These are phyloP conservation scores for Cryptococcus sp. DNA, from an alignment of 1,284 basidiomycete species.

Conservation along the genomic window DNA sequence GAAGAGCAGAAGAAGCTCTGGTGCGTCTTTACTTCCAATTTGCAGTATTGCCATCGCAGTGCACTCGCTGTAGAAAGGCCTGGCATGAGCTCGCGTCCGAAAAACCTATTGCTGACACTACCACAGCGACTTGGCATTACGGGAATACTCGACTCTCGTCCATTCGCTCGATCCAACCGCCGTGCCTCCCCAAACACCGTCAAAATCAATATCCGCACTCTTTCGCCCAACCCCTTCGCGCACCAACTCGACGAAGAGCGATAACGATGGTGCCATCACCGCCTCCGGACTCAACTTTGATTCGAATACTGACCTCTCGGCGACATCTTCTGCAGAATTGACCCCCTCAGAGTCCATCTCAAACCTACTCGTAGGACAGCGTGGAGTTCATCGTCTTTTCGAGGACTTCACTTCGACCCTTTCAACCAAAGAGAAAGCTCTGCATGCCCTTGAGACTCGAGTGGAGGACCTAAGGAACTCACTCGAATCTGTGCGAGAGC, in stretches of 20 bases:
- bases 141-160: conserved; percentile 45
- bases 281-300: not conserved
- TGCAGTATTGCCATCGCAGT: not conserved
- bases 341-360: conserved; percentile 42
- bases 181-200: conserved; percentile 36
- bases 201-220: conserved; percentile 18
- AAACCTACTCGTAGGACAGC: conserved; percentile 48
- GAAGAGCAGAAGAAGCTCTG: conserved; percentile 51
- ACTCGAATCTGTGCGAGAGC: conserved; percentile 57
- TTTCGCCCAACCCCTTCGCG: conserved; percentile 22
- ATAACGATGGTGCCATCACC: not conserved
- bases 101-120: conserved; percentile 8
- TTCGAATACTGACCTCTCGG: conserved; percentile 5
- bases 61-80: not conserved
- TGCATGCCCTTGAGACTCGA: conserved; percentile 76
- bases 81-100: not conserved
- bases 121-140: conserved; percentile 45
- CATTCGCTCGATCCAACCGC: conserved; percentile 41
- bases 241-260: not conserved
- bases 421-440: conserved; percentile 50
- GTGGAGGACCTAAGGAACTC: conserved; percentile 72
- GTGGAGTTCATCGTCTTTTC: conserved; percentile 50
- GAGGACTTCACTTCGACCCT: conserved; percentile 46
- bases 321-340: conserved; percentile 3
- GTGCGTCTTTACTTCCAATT: conserved; percentile 24